Base-by-base conservation (phyloP, 768 basidiomycete species). In the Termitomyces titanicus region DNA sequence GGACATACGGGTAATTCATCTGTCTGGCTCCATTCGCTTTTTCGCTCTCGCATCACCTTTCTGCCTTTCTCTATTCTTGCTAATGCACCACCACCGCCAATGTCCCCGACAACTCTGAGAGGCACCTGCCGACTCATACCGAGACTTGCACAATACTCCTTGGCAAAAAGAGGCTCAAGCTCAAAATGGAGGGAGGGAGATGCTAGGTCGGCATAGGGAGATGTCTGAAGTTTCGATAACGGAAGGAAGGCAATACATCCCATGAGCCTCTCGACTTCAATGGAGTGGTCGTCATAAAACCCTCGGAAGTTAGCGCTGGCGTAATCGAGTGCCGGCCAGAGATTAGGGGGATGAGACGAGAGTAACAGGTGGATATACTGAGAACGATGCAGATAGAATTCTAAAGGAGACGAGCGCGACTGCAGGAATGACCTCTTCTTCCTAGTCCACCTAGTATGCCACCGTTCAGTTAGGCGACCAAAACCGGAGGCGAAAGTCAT, bases 61-160 rank as follows among this genome's bases (percentile, higher is more conserved):
- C 92, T 80, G 6, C 93, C 95, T 69, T 98, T 98, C 73, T 96
- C 93, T 42, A 98, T 95, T 64, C 89, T 84, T 6, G 89, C 87
- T 54, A 98, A 70, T 0, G 95, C 94, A 2, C 95, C 94, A 5
- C 92, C 89, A 0, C 90, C 92, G 1, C 96, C 97, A 48, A 98
- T 88, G 62, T 96, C 94, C 3, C 92, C 92, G 3, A 95, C 88
- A 3, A 97, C 92, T 38, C 86, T 79, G 42, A 99, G 76, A 1
- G 94, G 92, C 12, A 91, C 84, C 62, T 96, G 92, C 54, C 88
- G 80, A 61, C 95, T 91, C 88, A 96, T 89, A 3, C 90, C 91
- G 17, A 95, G 72, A 61, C 81, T 85, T 12, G 88, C 85, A 63
- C 95, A 94, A 63, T 89, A 99, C 64, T 96, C 94, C 60, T 86